These are phyloP conservation scores for Mycena sanguinolenta DNA, from an alignment of 768 basidiomycete genomes.

Conservation along the genomic window DNA sequence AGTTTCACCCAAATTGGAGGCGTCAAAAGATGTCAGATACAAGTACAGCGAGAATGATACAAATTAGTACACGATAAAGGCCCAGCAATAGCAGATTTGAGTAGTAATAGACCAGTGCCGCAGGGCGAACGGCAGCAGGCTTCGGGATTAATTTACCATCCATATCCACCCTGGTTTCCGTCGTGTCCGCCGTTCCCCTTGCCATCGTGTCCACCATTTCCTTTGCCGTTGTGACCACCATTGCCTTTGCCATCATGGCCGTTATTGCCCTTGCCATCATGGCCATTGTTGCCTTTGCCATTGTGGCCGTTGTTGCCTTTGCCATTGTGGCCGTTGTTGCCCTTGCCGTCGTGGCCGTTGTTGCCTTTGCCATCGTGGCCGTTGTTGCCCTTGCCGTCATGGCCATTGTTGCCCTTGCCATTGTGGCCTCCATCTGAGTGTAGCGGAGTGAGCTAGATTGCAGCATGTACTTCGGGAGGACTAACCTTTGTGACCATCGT, in stretches of 20 bases:
- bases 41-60: constrained; percentile 11
- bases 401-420: neutral
- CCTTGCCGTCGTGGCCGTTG: neutral
- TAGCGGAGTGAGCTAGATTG: too few relatives aligned
- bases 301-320: neutral
- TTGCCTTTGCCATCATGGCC: neutral
- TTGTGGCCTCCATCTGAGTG: neutral
- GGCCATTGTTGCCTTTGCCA: neutral
- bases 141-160: neutral
- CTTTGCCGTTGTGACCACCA: neutral
- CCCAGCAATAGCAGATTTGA: neutral
- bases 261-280: neutral
- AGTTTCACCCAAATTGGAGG: neutral
- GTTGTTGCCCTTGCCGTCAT: neutral
- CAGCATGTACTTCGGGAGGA: neutral
- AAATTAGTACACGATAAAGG: constrained; percentile 1
- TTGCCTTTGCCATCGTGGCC: neutral
- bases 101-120: neutral
- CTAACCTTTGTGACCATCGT: neutral
- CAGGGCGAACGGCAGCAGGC: neutral
- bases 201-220: neutral
- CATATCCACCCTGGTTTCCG: neutral
- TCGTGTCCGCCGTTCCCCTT: neutral
- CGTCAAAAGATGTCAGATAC: constrained; percentile 11
- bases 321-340: neutral